Evolutionary conservation across 1,284 basidiomycete species (phyloP).

Genomic region (Papiliotrema terrestris): DNA sequence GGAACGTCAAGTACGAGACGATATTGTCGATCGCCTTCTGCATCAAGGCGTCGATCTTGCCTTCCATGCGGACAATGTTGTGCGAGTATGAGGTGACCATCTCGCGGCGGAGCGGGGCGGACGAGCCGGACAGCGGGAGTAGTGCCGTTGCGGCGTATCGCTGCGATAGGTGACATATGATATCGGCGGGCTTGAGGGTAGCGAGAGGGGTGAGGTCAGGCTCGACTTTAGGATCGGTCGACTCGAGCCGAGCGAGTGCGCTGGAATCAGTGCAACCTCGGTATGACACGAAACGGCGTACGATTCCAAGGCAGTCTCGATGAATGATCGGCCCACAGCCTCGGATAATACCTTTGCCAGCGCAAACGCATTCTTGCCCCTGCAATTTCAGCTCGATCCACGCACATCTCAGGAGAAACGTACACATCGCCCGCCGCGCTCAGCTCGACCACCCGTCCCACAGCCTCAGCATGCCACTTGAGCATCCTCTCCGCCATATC

Average conservation of each 20-base stretch:
- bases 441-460: conserved; percentile 86
- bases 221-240: conserved; percentile 69
- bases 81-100: conserved; percentile 94
- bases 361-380: conserved; percentile 84
- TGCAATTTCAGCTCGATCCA: conserved; percentile 38
- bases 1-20: conserved; percentile 59
- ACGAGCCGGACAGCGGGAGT: conserved; percentile 78
- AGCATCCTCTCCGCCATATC: conserved; percentile 82
- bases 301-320: conserved; percentile 91
- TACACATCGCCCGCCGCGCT: conserved; percentile 76
- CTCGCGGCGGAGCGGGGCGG: conserved; percentile 84
- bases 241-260: conserved; percentile 67
- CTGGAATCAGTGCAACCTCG: conserved; percentile 49
- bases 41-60: conserved; percentile 74
- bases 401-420: conserved; percentile 40
- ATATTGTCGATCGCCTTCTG: conserved; percentile 78
- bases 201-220: conserved; percentile 70
- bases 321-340: conserved; percentile 76
- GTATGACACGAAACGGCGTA: conserved; percentile 49
- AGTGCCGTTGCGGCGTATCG: conserved; percentile 90
- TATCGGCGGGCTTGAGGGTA: conserved; percentile 72
- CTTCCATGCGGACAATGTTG: conserved; percentile 80
- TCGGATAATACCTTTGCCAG: conserved; percentile 85
- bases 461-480: conserved; percentile 92
- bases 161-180: conserved; percentile 94